phyloP scores from a whole-genome alignment of 2,329 filamentous ascomycete genomes.

The Trichoderma sp. region DNA sequence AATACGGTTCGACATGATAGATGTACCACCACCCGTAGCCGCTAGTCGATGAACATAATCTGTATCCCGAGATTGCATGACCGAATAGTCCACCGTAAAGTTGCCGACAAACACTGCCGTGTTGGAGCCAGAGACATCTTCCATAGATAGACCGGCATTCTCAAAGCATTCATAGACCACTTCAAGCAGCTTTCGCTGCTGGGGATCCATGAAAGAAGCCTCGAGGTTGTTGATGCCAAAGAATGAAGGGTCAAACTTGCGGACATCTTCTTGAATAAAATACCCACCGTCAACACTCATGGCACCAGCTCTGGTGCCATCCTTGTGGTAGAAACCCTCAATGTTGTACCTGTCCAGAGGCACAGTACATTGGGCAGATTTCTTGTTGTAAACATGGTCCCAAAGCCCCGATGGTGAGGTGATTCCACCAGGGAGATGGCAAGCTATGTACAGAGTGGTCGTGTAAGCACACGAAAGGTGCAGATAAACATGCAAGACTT shows the following conservation, averaged over 20 bases:
- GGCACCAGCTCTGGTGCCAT: constrained; percentile 9
- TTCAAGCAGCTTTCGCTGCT: constrained; percentile 33
- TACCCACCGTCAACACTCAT: constrained; percentile 27
- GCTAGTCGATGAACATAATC: constrained; percentile 5
- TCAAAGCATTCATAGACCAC: constrained; percentile 31
- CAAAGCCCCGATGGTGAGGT: constrained; percentile 26
- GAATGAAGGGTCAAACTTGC: constrained; percentile 10
- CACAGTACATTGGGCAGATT: constrained; percentile 28
- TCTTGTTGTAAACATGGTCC: constrained; percentile 33
- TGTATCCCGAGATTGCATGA: constrained; percentile 24
- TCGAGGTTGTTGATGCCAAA: constrained; percentile 13
- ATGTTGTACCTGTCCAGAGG: constrained; percentile 29
- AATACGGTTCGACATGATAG: constrained; percentile 32
- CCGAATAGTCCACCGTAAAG: constrained; percentile 18
- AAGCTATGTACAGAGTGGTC: background rate
- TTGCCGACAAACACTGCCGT: constrained; percentile 19
- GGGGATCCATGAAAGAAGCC: constrained; percentile 28
- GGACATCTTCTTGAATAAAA: constrained; percentile 23
- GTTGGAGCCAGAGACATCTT: constrained; percentile 12
- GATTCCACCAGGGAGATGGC: constrained; percentile 17
- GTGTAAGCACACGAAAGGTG: background rate
- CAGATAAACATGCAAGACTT: background rate
- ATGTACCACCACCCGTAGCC: constrained; percentile 32
- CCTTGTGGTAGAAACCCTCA: constrained; percentile 21
- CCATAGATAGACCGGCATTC: constrained; percentile 19